These are phyloP conservation scores for Climacium dendroides DNA, from an alignment of 225 moss, liverwort and hornwort genomes.

Conservation along the genomic window DNA sequence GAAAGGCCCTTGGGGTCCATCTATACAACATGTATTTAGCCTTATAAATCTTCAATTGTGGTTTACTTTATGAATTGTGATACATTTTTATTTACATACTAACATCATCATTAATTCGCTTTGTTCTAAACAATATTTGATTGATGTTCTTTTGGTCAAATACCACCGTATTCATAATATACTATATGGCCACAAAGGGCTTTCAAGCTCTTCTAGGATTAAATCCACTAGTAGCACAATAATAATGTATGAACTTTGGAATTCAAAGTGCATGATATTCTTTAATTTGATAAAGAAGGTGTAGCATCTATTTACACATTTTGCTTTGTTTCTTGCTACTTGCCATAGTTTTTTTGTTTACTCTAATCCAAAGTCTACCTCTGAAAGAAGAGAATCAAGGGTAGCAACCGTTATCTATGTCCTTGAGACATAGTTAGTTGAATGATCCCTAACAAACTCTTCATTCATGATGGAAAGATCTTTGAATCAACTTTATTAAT, in stretches of 20 bases:
- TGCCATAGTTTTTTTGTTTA: background rate
- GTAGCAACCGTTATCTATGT: background rate
- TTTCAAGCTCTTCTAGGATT: too few relatives aligned
- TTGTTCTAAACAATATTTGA: too few relatives aligned
- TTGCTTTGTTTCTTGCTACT: background rate
- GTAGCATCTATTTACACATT: background rate
- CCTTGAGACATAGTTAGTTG: background rate
- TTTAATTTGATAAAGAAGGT: background rate
- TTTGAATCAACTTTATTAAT: background rate
- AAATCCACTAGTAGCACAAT: background rate
- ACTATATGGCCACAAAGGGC: too few relatives aligned
- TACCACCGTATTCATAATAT: too few relatives aligned
- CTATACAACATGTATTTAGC: too few relatives aligned
- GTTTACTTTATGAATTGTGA: too few relatives aligned
- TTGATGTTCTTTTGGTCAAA: too few relatives aligned
- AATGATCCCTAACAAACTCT: fast-evolving
- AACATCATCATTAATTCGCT: too few relatives aligned
- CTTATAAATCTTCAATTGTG: too few relatives aligned
- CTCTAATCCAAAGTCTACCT: background rate
- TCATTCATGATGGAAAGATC: background rate
- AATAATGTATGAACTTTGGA: background rate
- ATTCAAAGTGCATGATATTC: background rate
- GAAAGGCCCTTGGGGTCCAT: too few relatives aligned
- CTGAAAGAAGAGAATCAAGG: background rate
- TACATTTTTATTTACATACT: too few relatives aligned